Evolutionary conservation across 352 stramenopile genomes (phyloP).

Genomic region (Globisporangium recalcitrans): DNA sequence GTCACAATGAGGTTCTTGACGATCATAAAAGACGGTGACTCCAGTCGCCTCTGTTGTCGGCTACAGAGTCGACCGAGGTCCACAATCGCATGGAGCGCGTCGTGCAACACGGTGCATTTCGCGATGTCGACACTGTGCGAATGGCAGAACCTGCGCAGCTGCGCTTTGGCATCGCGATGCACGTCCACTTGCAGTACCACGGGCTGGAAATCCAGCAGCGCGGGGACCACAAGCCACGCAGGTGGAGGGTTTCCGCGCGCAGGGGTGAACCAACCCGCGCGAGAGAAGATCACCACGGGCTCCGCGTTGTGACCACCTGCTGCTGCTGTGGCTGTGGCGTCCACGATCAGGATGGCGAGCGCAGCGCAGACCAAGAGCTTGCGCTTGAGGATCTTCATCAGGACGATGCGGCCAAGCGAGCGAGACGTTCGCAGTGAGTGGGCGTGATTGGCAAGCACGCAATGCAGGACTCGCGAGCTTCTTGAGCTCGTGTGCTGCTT

Average conservation of each 20-base stretch:
- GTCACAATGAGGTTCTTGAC: constrained; percentile 31
- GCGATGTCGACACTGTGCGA: constrained; percentile 23
- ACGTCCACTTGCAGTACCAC: constrained; percentile 34
- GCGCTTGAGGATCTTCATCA: not conserved
- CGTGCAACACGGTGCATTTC: constrained; percentile 23
- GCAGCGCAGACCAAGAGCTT: not conserved
- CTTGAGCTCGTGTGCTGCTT: not conserved
- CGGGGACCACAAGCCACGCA: constrained; percentile 29
- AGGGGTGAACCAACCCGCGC: not conserved
- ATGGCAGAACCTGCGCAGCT: constrained; percentile 40
- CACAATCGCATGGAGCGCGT: constrained; percentile 27
- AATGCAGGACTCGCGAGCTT: not conserved
- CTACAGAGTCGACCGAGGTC: constrained; percentile 27
- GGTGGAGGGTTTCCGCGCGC: not conserved
- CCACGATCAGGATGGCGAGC: not conserved
- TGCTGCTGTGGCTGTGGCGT: not conserved
- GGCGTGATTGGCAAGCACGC: not conserved
- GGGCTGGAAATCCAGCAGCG: constrained; percentile 51
- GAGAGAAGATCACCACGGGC: constrained; percentile 13
- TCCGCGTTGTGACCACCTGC: not conserved
- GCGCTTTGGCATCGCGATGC: constrained; percentile 14
- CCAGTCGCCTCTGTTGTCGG: not conserved
- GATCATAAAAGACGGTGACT: constrained; percentile 32
- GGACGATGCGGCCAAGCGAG: not conserved
- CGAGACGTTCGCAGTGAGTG: not conserved